A percentile compares a stretch with the other conserved stretches of the same genome.
Evolutionary conservation across 2,329 filamentous ascomycete species (phyloP).

Genomic region (Trichoderma atroviride): DNA sequence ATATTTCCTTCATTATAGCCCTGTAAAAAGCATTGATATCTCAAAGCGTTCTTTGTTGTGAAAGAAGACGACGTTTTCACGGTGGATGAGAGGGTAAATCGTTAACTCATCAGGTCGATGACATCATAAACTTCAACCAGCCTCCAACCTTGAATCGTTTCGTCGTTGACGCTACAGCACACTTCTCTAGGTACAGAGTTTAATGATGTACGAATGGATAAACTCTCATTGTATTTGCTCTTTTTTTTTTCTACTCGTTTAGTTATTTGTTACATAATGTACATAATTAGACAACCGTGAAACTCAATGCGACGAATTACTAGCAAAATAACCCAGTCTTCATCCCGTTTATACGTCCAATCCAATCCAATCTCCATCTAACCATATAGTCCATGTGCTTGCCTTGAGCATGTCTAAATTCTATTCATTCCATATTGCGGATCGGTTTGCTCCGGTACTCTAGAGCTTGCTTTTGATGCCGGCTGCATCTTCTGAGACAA

Average conservation of each 20-base stretch:
- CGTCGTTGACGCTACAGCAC: background rate
- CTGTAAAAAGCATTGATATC: background rate
- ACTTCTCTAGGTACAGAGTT: background rate
- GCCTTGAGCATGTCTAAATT: conserved; percentile 28
- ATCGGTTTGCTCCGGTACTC: conserved; percentile 6
- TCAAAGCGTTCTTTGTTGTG: background rate
- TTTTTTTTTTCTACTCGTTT: background rate
- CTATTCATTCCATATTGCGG: conserved; percentile 1
- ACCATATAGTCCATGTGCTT: conserved; percentile 8
- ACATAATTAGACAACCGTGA: background rate
- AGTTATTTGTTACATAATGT: background rate
- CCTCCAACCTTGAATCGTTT: background rate
- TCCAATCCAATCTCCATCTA: background rate
- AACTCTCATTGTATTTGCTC: background rate
- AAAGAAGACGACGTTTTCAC: background rate
- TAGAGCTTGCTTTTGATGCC: conserved; percentile 41
- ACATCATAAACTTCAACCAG: conserved; percentile 10
- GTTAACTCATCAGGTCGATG: background rate
- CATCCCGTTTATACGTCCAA: background rate
- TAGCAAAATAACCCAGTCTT: background rate
- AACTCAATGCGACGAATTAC: background rate
- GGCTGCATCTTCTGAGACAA: conserved; percentile 67
- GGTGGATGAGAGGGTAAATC: background rate
- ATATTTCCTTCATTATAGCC: conserved; percentile 34
- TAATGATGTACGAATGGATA: background rate